Percentiles rank a stretch among this genome's conserved stretches.
Conservation (phyloP, 192 early-diverging fungal species). For the Gaertneriomyces sp. region DNA sequence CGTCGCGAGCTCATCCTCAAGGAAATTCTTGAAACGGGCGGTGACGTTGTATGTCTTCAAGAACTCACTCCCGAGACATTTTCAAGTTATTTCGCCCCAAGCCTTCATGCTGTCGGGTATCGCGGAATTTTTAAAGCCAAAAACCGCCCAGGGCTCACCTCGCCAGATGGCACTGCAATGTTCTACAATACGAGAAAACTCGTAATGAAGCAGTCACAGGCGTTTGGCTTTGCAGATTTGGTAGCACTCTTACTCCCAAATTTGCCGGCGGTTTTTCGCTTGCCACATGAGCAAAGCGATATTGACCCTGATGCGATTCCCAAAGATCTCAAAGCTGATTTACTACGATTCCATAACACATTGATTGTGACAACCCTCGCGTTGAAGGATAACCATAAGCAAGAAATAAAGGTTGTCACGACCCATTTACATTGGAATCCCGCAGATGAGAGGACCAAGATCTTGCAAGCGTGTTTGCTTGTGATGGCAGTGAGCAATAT, state of each 20-base stretch:
- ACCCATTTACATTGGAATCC: constrained; percentile 55
- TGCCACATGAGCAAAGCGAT: background rate
- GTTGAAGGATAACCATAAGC: constrained; percentile 10
- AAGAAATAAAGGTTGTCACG: constrained; percentile 40
- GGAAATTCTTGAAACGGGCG: constrained; percentile 38
- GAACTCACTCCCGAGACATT: constrained; percentile 44
- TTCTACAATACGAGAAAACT: constrained; percentile 40
- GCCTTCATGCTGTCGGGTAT: constrained; percentile 42
- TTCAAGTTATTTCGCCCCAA: constrained; percentile 39
- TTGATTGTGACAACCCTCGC: constrained; percentile 35
- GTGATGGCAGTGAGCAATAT: constrained; percentile 26
- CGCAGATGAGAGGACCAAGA: constrained; percentile 37
- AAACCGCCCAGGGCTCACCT: constrained; percentile 30
- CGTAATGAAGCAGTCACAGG: constrained; percentile 29
- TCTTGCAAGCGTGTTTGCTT: constrained; percentile 43
- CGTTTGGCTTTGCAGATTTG: constrained; percentile 42
- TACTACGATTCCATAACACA: constrained; percentile 40
- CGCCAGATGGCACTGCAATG: constrained; percentile 46
- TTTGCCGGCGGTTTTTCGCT: background rate
- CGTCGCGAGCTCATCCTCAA: constrained; percentile 35
- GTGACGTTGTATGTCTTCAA: constrained; percentile 49
- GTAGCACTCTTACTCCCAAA: constrained; percentile 7
- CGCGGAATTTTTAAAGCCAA: constrained; percentile 47
- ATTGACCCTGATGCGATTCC: background rate
- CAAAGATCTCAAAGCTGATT: constrained; percentile 26